Conservation (phyloP, 2,329 filamentous ascomycete species). For the Monosporascus sp. region DNA sequence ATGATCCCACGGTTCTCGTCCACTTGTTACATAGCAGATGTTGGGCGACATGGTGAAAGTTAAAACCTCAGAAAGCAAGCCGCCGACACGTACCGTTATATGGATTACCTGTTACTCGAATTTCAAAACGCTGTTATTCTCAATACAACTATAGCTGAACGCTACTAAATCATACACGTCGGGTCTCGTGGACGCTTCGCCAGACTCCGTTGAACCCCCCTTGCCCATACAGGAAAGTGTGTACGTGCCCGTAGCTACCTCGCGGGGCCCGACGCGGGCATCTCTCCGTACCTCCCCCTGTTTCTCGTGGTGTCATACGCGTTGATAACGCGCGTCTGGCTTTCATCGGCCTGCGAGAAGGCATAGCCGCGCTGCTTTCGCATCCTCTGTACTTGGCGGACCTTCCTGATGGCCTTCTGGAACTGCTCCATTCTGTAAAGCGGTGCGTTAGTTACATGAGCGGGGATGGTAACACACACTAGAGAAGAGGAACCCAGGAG, state of each 20-base stretch:
- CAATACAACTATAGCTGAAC: too few species aligned
- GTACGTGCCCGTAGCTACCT: slow-evolving; percentile 13
- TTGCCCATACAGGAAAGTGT: not conserved
- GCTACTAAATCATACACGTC: too few species aligned
- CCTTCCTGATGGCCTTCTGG: slow-evolving; percentile 98
- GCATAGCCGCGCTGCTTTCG: slow-evolving; percentile 98
- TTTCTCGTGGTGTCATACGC: slow-evolving; percentile 95
- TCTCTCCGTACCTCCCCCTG: slow-evolving; percentile 90
- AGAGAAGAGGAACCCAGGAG: not conserved
- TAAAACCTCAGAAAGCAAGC: too few species aligned
- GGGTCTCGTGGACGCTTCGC: not conserved
- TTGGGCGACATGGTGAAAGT: too few species aligned
- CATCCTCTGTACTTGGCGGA: slow-evolving; percentile 97
- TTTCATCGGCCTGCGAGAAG: slow-evolving; percentile 96
- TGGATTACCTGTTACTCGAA: too few species aligned
- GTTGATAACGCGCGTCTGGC: slow-evolving; percentile 89
- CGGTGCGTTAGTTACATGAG: slow-evolving; percentile 19
- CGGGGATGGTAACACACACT: not conserved
- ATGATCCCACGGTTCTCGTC: too few species aligned
- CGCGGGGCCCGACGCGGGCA: slow-evolving; percentile 49
- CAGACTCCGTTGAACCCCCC: not conserved
- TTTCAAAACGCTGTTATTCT: too few species aligned
- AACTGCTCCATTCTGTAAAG: slow-evolving; percentile 92
- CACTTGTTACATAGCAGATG: too few species aligned
- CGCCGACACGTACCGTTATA: too few species aligned